Evolutionary conservation across 176 grass and related monocot species (phyloP).

Genomic region (Oryza meridionalis): DNA sequence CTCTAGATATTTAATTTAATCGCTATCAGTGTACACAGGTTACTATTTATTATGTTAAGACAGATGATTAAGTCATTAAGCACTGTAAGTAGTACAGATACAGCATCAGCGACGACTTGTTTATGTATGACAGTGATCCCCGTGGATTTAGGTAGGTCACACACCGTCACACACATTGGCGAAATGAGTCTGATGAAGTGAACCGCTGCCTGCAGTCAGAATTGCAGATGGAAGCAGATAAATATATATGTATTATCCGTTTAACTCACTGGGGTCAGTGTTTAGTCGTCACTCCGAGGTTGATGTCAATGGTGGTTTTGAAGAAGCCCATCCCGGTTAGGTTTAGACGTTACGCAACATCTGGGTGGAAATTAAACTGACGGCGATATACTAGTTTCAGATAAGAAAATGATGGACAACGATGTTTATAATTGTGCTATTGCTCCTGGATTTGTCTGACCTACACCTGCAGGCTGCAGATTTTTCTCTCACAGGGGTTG

Average conservation of each 20-base stretch:
- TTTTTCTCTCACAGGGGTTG: not conserved
- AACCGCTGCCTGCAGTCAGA: too few species aligned
- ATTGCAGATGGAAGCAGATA: not conserved
- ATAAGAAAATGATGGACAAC: not conserved
- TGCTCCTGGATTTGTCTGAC: not conserved
- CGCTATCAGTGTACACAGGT: not conserved
- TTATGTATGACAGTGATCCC: not conserved
- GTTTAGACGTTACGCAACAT: not conserved
- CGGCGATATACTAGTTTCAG: not conserved
- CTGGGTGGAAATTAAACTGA: not conserved
- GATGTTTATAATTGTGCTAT: not conserved
- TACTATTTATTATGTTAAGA: not conserved
- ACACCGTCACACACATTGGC: not conserved
- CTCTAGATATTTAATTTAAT: not conserved
- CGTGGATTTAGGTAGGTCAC: not conserved
- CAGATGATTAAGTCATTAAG: not conserved
- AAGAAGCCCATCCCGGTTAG: not conserved
- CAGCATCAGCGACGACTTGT: not conserved
- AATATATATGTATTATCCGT: not conserved
- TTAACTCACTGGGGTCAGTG: not conserved
- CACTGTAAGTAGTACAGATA: not conserved
- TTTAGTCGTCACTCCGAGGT: not conserved
- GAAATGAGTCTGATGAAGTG: too few species aligned
- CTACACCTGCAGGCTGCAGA: not conserved
- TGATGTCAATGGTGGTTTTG: not conserved